A percentile compares a stretch with the other conserved stretches of the same genome.
Conservation (phyloP, 1,284 basidiomycete species). For the Rhodotorula sp. region DNA sequence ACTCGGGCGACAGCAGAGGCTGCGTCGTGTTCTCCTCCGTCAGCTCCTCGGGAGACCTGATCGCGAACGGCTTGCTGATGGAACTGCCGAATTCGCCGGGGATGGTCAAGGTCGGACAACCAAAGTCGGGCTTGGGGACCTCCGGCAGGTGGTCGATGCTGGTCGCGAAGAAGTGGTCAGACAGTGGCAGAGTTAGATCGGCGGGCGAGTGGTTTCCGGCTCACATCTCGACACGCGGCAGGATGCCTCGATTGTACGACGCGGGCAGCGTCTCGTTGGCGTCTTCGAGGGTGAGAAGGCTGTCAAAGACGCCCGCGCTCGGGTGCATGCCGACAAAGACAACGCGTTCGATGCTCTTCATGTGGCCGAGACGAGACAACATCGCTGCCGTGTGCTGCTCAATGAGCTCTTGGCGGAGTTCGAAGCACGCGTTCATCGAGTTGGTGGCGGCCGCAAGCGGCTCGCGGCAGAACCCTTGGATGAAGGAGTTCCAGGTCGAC, state of each 20-base stretch:
- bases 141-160: slow-evolving; percentile 5
- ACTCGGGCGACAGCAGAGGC: not conserved
- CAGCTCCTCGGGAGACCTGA: not conserved
- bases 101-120: not conserved
- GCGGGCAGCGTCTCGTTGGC: not conserved
- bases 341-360: not conserved
- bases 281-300: not conserved
- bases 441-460: not conserved
- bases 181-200: too few relatives aligned
- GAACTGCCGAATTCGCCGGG: slow-evolving; percentile 3
- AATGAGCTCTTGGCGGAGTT: too few relatives aligned
- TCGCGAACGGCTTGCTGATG: not conserved
- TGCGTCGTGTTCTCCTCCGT: not conserved
- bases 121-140: not conserved
- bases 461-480: not conserved
- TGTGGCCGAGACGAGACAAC: not conserved
- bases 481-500: slow-evolving; percentile 2
- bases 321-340: slow-evolving; percentile 3
- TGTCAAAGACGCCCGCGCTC: not conserved
- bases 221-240: not conserved
- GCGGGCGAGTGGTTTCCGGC: not conserved
- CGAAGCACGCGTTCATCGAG: not conserved
- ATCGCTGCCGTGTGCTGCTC: not conserved
- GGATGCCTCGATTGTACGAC: not conserved
- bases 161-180: not conserved